Percentiles rank a stretch among this genome's conserved stretches.
These are phyloP conservation scores for Trifolium subterraneum DNA, from an alignment of 306 rosid genomes.

Conservation along the genomic window DNA sequence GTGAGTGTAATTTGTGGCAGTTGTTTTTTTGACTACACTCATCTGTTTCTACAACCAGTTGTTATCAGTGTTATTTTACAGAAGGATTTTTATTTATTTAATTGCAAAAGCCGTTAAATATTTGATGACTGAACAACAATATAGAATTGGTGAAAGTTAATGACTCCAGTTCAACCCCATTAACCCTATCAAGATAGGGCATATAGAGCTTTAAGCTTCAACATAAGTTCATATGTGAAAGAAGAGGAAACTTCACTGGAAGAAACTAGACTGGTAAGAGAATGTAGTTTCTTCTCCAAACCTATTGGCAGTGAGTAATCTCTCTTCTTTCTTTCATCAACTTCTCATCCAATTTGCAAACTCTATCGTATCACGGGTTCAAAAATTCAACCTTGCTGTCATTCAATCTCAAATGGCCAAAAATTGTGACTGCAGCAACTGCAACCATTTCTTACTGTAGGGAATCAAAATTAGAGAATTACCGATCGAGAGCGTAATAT, in stretches of 20 bases:
- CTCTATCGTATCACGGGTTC: background rate
- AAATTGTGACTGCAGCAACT: background rate
- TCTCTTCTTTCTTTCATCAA: background rate
- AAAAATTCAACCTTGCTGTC: background rate
- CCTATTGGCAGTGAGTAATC: background rate
- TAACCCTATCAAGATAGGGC: background rate
- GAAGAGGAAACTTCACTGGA: background rate
- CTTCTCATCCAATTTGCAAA: background rate
- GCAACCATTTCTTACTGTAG: background rate
- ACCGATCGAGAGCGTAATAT: background rate
- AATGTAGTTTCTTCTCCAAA: background rate
- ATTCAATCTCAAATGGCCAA: background rate
- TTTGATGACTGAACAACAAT: background rate
- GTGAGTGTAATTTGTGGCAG: slow-evolving; percentile 1
- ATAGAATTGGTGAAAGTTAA: no score
- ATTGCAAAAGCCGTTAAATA: slow-evolving; percentile 7
- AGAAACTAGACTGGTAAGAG: background rate
- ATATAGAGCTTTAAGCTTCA: background rate
- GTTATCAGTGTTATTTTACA: background rate
- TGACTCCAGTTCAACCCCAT: background rate
- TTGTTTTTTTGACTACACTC: background rate
- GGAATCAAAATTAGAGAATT: background rate
- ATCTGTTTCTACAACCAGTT: background rate
- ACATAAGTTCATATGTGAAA: background rate
- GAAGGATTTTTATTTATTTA: background rate